phyloP scores from a whole-genome alignment of 2,329 filamentous ascomycete genomes.

The Hypoxylon sp. region DNA sequence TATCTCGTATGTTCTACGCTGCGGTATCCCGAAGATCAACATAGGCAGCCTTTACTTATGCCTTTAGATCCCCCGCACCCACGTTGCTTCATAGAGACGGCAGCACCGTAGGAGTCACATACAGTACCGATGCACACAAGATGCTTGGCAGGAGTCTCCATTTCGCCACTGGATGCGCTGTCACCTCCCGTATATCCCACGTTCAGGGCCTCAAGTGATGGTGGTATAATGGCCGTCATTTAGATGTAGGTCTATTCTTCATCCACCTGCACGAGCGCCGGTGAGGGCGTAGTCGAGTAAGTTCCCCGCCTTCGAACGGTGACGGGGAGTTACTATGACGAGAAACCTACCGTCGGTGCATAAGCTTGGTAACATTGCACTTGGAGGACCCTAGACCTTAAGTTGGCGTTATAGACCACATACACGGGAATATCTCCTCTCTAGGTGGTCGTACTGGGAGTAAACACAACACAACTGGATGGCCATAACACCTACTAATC shows the following conservation, averaged over 20 bases:
- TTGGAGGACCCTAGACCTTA: slow-evolving; percentile 25
- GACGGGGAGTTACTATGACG: slow-evolving; percentile 15
- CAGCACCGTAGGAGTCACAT: slow-evolving; percentile 23
- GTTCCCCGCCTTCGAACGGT: slow-evolving; percentile 28
- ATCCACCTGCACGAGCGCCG: slow-evolving; percentile 15
- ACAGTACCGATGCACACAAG: slow-evolving; percentile 37
- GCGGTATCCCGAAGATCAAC: slow-evolving; percentile 21
- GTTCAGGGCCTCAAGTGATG: slow-evolving; percentile 17
- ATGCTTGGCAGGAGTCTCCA: slow-evolving; percentile 33
- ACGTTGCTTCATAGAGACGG: slow-evolving; percentile 21
- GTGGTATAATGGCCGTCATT: slow-evolving; percentile 7
- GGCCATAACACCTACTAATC: not conserved
- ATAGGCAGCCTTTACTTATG: slow-evolving; percentile 5
- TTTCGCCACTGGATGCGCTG: slow-evolving; percentile 20
- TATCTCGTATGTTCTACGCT: slow-evolving; percentile 14
- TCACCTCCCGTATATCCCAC: slow-evolving; percentile 39
- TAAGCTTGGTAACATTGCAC: slow-evolving; percentile 18
- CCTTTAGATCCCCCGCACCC: slow-evolving; percentile 16
- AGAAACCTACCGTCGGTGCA: slow-evolving; percentile 8
- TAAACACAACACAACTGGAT: not conserved
- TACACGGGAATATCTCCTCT: slow-evolving; percentile 19
- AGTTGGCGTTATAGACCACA: slow-evolving; percentile 23
- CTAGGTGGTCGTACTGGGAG: slow-evolving; percentile 3
- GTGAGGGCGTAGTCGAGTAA: slow-evolving; percentile 17
- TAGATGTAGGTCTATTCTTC: slow-evolving; percentile 6